Evolutionary conservation across 139 green algal species (phyloP), one percentile per base, ranked within the genome.

Genomic region (Klebsormidium nitens): DNA sequence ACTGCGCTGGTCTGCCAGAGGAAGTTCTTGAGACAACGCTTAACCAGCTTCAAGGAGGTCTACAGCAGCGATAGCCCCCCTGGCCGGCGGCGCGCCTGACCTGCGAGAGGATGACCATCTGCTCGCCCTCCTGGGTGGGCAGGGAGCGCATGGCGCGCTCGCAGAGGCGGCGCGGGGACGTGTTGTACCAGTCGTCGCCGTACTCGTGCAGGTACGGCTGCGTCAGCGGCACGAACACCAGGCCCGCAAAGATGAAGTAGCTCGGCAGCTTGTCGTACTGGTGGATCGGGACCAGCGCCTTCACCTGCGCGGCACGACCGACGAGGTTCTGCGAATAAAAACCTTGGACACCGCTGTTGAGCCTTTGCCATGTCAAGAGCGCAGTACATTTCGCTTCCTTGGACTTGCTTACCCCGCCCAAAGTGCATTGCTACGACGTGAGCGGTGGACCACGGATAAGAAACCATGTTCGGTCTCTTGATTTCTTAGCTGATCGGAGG

Each of bases 191-290:
- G 71, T 90, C 81, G 1, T 88, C 80, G 1, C 83, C 83, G 46
- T 83, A 87, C 75, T 87, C 85, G 58, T 89, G 84, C 29, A 88
- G 72, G 78, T 86, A 87, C 2, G 83, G 83, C 75, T 87, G 81
- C 1, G 40, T 87, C 1, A 90, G 72, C 14, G 85, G 83, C n/a
- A 82, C 64, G 73, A 90, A 88, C 50, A 90, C 83, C 14, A 88
- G 70, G 2, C 85, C 84, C 19, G 70, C 83, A 34, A 74, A 87
- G 35, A 89, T 81, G 68, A 74, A 84, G 82, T 86, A 89, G 28
- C 55, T 76, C 36, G 82, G 82, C 66, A 84, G 64, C 6, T 68
- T 50, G 77, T 89, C 84, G 57, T 87, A 87, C 32, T 67, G 81
- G 68, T 89, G 83, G 44, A 89, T 80, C 0, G 85, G 86, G 44